Evolutionary conservation across 768 basidiomycete genomes (phyloP).

Genomic region (Dioszegia hungarica): DNA sequence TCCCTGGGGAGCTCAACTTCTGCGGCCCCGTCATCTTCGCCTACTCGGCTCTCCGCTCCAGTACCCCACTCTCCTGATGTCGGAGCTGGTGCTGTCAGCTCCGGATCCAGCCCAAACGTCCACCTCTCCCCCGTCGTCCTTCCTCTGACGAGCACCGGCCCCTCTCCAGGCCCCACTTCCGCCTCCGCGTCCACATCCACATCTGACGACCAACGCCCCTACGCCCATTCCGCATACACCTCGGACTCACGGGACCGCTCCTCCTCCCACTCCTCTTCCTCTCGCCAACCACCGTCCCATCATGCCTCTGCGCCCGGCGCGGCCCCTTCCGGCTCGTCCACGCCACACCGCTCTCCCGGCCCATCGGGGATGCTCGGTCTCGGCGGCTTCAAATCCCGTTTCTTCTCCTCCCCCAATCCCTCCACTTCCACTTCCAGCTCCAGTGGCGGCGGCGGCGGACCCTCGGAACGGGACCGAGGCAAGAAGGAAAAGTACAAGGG

Average conservation of each 20-base stretch:
- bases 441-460: no score
- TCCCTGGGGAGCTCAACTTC: no score
- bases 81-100: no score
- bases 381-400: constrained; percentile 29
- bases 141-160: background rate
- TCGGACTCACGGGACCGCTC: constrained; percentile 4
- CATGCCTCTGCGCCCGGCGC: no score
- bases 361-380: constrained; percentile 1
- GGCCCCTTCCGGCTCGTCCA: constrained; percentile 5
- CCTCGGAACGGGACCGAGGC: no score
- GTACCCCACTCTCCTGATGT: background rate
- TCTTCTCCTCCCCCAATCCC: constrained; percentile 33
- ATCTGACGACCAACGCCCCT: constrained; percentile 12
- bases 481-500: constrained; percentile 12
- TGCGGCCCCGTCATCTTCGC: background rate
- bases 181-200: constrained; percentile 13
- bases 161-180: constrained; percentile 7
- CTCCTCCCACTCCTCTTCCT: constrained; percentile 32
- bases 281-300: constrained; percentile 4
- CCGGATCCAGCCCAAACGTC: background rate
- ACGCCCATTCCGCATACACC: constrained; percentile 13
- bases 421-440: no score
- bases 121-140: constrained; percentile 8
- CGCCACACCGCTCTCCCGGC: constrained; percentile 28
- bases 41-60: background rate